Conservation (phyloP, 1,139 yeast genomes). For the Saccharomyces hybrid region DNA sequence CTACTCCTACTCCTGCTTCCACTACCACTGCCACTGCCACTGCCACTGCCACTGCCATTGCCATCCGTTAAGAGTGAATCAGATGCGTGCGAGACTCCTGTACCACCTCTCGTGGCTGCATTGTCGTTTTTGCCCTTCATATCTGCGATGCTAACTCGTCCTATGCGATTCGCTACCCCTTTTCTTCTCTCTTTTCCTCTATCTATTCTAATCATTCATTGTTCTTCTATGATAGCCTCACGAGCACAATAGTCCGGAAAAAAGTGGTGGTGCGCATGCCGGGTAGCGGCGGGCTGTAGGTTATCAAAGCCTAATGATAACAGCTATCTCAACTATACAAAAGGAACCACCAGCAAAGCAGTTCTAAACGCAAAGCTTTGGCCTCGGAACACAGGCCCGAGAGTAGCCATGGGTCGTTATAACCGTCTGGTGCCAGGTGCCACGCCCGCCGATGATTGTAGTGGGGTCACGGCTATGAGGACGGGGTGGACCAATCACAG, state of each 20-base stretch:
- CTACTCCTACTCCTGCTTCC: not conserved
- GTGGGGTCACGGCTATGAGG: not conserved
- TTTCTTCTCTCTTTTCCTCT: not conserved
- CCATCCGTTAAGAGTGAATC: not conserved
- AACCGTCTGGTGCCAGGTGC: not conserved
- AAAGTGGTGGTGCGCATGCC: not conserved
- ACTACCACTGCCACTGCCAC: not conserved
- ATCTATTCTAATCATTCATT: not conserved
- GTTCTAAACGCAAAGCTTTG: no score
- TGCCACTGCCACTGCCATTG: not conserved
- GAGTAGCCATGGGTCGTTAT: not conserved
- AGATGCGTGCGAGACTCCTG: not conserved
- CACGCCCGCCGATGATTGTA: not conserved
- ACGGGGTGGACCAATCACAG: slow-evolving; percentile 1
- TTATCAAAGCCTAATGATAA: no score
- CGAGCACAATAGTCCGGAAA: not conserved
- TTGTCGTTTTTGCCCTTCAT: not conserved
- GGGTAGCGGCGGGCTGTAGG: no score
- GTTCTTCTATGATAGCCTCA: not conserved
- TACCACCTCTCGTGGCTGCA: not conserved
- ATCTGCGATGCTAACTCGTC: not conserved
- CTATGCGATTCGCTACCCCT: no score
- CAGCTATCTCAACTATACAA: not conserved
- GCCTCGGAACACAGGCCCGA: not conserved
- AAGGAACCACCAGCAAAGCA: no score